Conservation (phyloP, 1,284 basidiomycete genomes). For the Cystobasidium pallidum region DNA sequence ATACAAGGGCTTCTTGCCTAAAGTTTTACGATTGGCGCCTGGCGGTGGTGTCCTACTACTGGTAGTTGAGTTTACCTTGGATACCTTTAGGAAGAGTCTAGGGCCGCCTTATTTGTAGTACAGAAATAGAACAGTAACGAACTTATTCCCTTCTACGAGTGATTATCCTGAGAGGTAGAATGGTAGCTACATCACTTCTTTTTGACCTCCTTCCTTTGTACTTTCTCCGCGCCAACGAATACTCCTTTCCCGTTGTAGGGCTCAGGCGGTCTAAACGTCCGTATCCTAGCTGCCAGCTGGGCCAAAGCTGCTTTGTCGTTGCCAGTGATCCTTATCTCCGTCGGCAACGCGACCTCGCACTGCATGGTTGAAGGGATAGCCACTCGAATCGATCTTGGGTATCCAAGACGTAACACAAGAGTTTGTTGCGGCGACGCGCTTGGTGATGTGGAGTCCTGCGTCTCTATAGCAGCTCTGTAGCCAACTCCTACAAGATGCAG, state of each 20-base stretch:
- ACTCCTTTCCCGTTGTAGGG: conserved; percentile 98
- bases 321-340: conserved; percentile 61
- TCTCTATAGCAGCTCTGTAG: conserved; percentile 84
- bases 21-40: conserved; percentile 83
- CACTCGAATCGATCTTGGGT: conserved; percentile 78
- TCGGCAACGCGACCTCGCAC: conserved; percentile 61
- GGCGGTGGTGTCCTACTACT: conserved; percentile 92
- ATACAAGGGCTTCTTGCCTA: conserved; percentile 92
- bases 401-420: conserved; percentile 60
- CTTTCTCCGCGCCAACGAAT: conserved; percentile 85
- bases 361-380: conserved; percentile 76
- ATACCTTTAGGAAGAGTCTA: conserved; percentile 69
- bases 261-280: conserved; percentile 84
- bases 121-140: background rate
- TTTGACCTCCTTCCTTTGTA: conserved; percentile 87
- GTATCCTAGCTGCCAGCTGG: conserved; percentile 82
- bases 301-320: conserved; percentile 69
- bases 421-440: background rate
- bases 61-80: conserved; percentile 81
- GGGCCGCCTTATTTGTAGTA: conserved; percentile 45
- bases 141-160: too few relatives aligned
- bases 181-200: conserved; percentile 71
- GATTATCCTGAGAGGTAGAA: background rate
- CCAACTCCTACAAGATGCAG: conserved; percentile 93
- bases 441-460: conserved; percentile 55